Base-by-base conservation (phyloP, 805 yeast genomes). In the Wilhelminamyces savonicus region DNA sequence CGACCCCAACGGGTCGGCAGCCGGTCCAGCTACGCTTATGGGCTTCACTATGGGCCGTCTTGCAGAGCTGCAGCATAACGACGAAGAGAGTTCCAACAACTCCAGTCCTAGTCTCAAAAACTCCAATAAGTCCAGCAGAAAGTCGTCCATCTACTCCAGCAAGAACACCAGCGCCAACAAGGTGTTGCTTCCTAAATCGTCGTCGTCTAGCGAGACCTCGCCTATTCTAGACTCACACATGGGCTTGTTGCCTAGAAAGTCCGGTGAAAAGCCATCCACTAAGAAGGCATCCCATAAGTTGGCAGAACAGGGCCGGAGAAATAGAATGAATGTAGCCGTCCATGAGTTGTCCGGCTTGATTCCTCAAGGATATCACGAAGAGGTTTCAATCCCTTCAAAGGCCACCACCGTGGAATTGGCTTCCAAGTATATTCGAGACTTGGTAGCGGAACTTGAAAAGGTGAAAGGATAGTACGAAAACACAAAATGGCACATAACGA, bases 371-470 rank as follows among this genome's bases (percentile, higher is more conserved):
- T 60, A 76, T 44, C 74, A 69, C 33, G 80, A 73, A 21, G 67
- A 73, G 10, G 71, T 74, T 10, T 41, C 63, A 3, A 78, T 83
- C 20, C 94, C 94, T 1, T 80, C 94, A 16, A 90, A 90, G 49
- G 97, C 97, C 2, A 87, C 94, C 2, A 90, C 97, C 0, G 96
- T 92, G 3, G 98, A 90, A 53, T 63, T 86, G 47, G 95, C 96
- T 0, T 76, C 82, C 16, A 60, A 60, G 14, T 84, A 82, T 49
- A 87, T 90, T 21, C 36, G 50, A 21, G 58, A 52, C 12, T 48
- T 64, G 27, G 29, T 49, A 25, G 32, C 37, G 5, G 66, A 63
- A 37, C 29, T 62, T 16, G 57, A 56, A 7, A 20, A 23, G 11
- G 27, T 35, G 34, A 37, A 37, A 13, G 19, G 6, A 17, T 8